phyloP scores from a whole-genome alignment of 2,329 filamentous ascomycete species.

The Trichoderma brevicompactum region DNA sequence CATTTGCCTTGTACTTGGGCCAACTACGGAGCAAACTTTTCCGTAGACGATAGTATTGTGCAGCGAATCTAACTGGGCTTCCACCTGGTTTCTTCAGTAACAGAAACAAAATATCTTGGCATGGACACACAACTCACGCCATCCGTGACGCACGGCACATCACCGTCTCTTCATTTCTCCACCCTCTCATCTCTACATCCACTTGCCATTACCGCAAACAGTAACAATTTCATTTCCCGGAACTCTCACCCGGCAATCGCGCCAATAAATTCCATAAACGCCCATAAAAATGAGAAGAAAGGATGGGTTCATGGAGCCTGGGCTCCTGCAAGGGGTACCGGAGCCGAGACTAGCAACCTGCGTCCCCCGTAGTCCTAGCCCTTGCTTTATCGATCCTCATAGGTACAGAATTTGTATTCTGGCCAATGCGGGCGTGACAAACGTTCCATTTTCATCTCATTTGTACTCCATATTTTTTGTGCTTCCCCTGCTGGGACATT shows the following conservation, averaged over 20 bases:
- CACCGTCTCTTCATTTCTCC: not conserved
- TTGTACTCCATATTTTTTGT: not conserved
- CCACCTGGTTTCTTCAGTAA: not conserved
- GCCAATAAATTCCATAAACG: not conserved
- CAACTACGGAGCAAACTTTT: too few relatives aligned
- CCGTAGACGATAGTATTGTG: too few relatives aligned
- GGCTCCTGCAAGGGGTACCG: not conserved
- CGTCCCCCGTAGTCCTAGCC: not conserved
- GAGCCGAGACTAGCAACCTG: not conserved
- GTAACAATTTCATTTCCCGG: too few relatives aligned
- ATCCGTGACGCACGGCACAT: constrained; percentile 1
- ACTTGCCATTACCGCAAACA: not conserved
- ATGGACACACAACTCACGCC: constrained; percentile 1
- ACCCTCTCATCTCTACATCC: not conserved
- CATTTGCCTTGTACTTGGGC: too few relatives aligned
- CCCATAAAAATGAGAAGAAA: not conserved
- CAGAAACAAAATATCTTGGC: too few relatives aligned
- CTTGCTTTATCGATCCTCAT: not conserved
- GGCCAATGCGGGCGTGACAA: not conserved
- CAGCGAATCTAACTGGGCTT: too few relatives aligned
- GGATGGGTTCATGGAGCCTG: not conserved
- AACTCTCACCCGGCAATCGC: not conserved
- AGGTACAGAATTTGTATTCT: not conserved
- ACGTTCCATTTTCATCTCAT: not conserved
- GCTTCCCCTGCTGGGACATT: not conserved